Evolutionary conservation across 345 rosid species (phyloP), one percentile per base, ranked within the genome.

Genomic region (Salix viminalis): DNA sequence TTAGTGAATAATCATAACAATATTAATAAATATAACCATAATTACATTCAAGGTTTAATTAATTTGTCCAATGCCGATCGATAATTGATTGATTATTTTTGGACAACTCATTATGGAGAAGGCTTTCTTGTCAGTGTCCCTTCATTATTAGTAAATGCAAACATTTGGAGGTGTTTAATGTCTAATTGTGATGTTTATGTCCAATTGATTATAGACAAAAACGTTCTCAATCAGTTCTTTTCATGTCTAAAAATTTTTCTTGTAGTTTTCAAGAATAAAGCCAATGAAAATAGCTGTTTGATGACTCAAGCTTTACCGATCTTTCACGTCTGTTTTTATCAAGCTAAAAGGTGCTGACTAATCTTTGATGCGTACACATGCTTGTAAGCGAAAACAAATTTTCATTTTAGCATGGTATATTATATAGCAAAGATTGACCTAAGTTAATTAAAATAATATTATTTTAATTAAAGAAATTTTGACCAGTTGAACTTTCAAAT

Each of bases 71-170:
- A 41, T 9, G 44, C 44, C 44, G 3, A 41, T 41, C 44, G 44
- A 41, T 41, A 41, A 41, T 41, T 41, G 44, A 41, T 10, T 41
- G 44, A 41, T 41, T 41, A 41, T 41, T 41, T 41, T 42, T 44
- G 70, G 36, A 14, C 54, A 54, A 48, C 61, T 61, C 82, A 69
- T 56, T 46, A 32, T 32, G 75, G 70, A 65, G 69, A 67, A 30
- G 65, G 26, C 56, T 74, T 54, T 82, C 79, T 76, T 80, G 74
- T 84, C 87, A 70, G 23, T 84, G 87, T 82, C 83, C 58, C 79
- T 76, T 13, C 69, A 70, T 71, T 76, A 68, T 44, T 42, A 41
- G 28, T 39, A 39, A 76, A 72, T 54, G 68, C n/a, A 74, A 84
- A 80, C 84, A 84, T 52, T 66, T 12, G 71, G 69, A 54, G 28